Evolutionary conservation across 164 flowering plant genomes (phyloP).

Genomic region (Magnolia changhungtana): DNA sequence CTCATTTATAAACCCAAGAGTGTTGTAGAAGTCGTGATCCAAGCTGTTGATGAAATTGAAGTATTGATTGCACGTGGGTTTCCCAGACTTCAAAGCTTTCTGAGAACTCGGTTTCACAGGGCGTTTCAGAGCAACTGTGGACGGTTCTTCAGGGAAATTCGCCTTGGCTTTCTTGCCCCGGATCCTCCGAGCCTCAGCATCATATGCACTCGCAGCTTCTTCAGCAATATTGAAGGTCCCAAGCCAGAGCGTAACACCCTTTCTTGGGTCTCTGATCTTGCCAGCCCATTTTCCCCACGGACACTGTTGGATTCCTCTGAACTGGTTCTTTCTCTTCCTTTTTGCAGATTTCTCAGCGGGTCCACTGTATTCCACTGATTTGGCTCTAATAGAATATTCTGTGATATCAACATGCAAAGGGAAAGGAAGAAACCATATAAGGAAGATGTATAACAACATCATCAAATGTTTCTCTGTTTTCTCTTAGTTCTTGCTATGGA

Average conservation of each 20-base stretch:
- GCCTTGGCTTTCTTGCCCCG: conserved; percentile 15
- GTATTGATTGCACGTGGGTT: conserved; percentile 29
- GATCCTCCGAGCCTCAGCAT: conserved; percentile 14
- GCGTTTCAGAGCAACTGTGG: conserved; percentile 26
- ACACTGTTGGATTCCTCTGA: conserved; percentile 17
- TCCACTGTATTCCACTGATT: conserved; percentile 46
- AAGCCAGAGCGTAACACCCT: conserved; percentile 15
- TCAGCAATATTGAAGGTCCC: conserved; percentile 19
- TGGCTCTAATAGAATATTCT: conserved; percentile 31
- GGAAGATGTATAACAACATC: not conserved
- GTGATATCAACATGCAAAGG: not conserved
- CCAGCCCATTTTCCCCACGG: conserved; percentile 24
- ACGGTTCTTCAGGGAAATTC: conserved; percentile 5
- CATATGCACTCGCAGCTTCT: conserved; percentile 20
- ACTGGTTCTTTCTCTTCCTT: conserved; percentile 14
- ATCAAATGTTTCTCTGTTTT: not conserved
- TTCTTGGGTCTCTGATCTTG: conserved; percentile 15
- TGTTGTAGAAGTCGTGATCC: conserved; percentile 29
- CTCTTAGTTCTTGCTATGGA: not conserved
- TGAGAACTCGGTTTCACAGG: conserved; percentile 30
- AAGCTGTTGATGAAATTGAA: conserved; percentile 29
- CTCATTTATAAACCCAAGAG: conserved; percentile 47
- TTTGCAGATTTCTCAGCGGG: conserved; percentile 27
- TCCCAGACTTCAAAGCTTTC: conserved; percentile 31
- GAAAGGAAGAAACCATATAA: not conserved